phyloP scores from a whole-genome alignment of 73 alveolate species.

The Loxodes magnus region DNA sequence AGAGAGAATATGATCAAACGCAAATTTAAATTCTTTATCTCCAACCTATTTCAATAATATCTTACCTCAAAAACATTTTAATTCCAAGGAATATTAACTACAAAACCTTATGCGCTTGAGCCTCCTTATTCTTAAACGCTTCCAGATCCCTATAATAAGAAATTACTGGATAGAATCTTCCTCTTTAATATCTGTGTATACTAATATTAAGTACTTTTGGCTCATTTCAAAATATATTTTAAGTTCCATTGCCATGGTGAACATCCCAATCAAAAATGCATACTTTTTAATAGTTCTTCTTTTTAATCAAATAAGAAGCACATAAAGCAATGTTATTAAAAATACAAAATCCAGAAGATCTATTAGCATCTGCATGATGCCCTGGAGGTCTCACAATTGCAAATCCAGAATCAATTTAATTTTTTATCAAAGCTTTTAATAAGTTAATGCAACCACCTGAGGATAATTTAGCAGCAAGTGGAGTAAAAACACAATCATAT shows the following conservation, averaged over 20 bases:
- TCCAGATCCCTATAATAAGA: conserved; percentile 4
- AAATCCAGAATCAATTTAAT: conserved; percentile 26
- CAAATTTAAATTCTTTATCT: conserved; percentile 75
- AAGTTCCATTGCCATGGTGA: conserved; percentile 99
- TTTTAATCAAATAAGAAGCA: conserved; percentile 64
- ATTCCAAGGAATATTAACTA: conserved; percentile 6
- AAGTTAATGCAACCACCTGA: conserved; percentile 47
- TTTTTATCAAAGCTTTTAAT: conserved; percentile 18
- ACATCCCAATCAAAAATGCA: conserved; percentile 97
- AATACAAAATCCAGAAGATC: conserved; percentile 82
- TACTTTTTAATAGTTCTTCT: conserved; percentile 48
- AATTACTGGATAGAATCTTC: conserved; percentile 61
- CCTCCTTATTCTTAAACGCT: neutral
- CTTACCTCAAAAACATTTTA: neutral
- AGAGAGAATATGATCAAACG: conserved; percentile 68
- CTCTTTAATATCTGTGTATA: conserved; percentile 83
- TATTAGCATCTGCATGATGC: conserved; percentile 77
- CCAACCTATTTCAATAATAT: conserved; percentile 16
- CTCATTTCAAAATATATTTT: conserved; percentile 74
- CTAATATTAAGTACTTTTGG: conserved; percentile 75
- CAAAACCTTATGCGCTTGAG: conserved; percentile 1
- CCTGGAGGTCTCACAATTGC: conserved; percentile 93
- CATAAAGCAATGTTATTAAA: conserved; percentile 94
- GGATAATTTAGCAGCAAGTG: conserved; percentile 26
- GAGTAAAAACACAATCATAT: conserved; percentile 38